Percentiles rank a stretch among this genome's conserved stretches.
Conservation (phyloP, 805 yeast genomes). For the Candida rishiriensis region DNA sequence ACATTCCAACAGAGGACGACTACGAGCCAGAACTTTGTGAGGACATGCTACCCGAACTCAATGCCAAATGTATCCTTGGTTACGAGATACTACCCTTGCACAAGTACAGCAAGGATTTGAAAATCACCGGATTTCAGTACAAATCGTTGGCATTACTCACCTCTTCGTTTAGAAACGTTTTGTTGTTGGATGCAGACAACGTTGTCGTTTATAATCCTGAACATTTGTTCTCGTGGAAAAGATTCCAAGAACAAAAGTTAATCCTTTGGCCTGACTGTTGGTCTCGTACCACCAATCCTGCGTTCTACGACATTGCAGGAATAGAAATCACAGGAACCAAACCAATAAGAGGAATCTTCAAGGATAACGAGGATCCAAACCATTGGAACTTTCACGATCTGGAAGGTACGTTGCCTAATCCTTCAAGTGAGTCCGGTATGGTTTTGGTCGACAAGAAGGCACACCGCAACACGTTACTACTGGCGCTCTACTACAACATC, state of each 20-base stretch:
- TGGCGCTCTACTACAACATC: slow-evolving; percentile 60
- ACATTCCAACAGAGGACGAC: slow-evolving; percentile 39
- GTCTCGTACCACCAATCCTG: slow-evolving; percentile 64
- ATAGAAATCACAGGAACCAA: slow-evolving; percentile 30
- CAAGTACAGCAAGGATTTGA: slow-evolving; percentile 19
- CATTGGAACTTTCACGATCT: slow-evolving; percentile 53
- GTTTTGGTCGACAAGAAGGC: slow-evolving; percentile 51
- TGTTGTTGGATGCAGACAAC: slow-evolving; percentile 50
- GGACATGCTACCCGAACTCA: slow-evolving; percentile 32
- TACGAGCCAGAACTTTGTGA: slow-evolving; percentile 47
- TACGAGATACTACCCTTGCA: slow-evolving; percentile 26
- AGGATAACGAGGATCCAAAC: slow-evolving; percentile 12
- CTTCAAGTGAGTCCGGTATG: slow-evolving; percentile 69
- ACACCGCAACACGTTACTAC: slow-evolving; percentile 51
- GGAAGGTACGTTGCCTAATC: slow-evolving; percentile 61
- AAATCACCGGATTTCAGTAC: slow-evolving; percentile 45
- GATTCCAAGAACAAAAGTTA: slow-evolving; percentile 39
- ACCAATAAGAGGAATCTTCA: slow-evolving; percentile 31
- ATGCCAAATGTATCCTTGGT: slow-evolving; percentile 45
- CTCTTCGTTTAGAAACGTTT: slow-evolving; percentile 41
- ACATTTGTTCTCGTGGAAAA: slow-evolving; percentile 40
- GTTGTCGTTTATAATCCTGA: slow-evolving; percentile 41
- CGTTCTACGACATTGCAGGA: slow-evolving; percentile 50
- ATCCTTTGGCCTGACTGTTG: slow-evolving; percentile 69
- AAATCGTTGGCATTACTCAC: slow-evolving; percentile 46